phyloP scores from a whole-genome alignment of 768 basidiomycete species.

The Lanmaoa pseudosensibilis region DNA sequence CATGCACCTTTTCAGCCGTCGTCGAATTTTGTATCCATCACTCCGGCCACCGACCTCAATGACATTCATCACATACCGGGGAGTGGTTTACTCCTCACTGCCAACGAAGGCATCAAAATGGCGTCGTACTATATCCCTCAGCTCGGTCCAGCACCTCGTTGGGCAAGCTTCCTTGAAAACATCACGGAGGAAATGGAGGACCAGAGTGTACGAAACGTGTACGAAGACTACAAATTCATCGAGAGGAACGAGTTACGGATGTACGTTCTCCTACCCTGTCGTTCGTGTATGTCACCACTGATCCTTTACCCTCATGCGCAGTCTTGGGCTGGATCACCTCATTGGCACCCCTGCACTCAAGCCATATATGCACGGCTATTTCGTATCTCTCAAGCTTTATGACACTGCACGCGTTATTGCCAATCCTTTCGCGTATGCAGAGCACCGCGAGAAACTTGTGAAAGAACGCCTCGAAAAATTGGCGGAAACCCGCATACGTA shows the following conservation, averaged over 20 bases:
- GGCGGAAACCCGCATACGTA: slow-evolving; percentile 88
- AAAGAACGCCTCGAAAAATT: slow-evolving; percentile 90
- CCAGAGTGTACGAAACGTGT: slow-evolving; percentile 71
- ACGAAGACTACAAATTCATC: slow-evolving; percentile 98
- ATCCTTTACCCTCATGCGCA: slow-evolving; percentile 32
- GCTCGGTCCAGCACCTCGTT: slow-evolving; percentile 92
- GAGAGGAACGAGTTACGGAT: slow-evolving; percentile 81
- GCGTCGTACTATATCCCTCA: slow-evolving; percentile 93
- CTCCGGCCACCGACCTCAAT: slow-evolving; percentile 86
- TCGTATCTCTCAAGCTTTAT: slow-evolving; percentile 93
- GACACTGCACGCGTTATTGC: slow-evolving; percentile 93
- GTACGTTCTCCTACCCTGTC: slow-evolving; percentile 48
- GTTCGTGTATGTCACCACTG: neutral
- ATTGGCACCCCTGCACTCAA: slow-evolving; percentile 93
- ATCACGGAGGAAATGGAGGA: slow-evolving; percentile 99
- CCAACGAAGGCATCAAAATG: slow-evolving; percentile 97
- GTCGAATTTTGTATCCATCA: slow-evolving; percentile 88
- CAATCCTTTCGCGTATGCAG: slow-evolving; percentile 94
- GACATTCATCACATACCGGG: slow-evolving; percentile 87
- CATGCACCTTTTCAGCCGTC: slow-evolving; percentile 55
- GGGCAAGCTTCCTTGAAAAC: slow-evolving; percentile 97
- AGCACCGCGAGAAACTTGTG: slow-evolving; percentile 87
- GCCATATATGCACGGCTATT: slow-evolving; percentile 99
- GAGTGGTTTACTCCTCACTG: slow-evolving; percentile 86
- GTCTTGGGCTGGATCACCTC: slow-evolving; percentile 93